Conservation (phyloP, 2,329 filamentous ascomycete species). For the Clarireedia hainanense region DNA sequence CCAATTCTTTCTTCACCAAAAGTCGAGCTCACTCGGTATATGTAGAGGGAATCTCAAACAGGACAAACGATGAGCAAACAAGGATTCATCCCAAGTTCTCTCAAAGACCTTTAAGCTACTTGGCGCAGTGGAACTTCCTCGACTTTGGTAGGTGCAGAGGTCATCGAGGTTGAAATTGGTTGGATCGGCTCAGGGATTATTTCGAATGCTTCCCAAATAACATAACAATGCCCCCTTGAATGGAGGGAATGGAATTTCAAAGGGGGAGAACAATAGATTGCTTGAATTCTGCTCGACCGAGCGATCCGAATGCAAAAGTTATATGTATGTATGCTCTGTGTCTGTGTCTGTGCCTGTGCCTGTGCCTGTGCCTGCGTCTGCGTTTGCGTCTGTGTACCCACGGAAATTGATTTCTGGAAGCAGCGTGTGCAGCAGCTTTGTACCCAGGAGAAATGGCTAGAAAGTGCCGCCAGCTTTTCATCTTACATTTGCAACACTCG, state of each 20-base stretch:
- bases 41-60: not conserved
- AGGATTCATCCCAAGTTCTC: not conserved
- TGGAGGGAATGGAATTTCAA: too few relatives aligned
- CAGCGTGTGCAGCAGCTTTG: too few relatives aligned
- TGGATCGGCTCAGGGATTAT: slow-evolving; percentile 6
- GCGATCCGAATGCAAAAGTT: too few relatives aligned
- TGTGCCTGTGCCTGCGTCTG: not conserved
- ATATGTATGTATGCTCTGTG: too few relatives aligned
- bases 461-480: slow-evolving; percentile 2
- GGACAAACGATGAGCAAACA: too few relatives aligned
- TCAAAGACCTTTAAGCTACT: not conserved
- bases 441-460: not conserved
- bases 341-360: too few relatives aligned
- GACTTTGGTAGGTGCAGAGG: not conserved
- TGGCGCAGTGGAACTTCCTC: too few relatives aligned
- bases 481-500: not conserved
- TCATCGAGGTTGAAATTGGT: not conserved
- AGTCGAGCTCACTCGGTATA: not conserved
- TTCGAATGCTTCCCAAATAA: not conserved
- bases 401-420: too few relatives aligned
- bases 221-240: too few relatives aligned
- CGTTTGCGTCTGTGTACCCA: not conserved
- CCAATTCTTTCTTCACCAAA: not conserved
- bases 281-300: too few relatives aligned
- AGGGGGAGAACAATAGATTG: too few relatives aligned